Conservation (phyloP, 108 stramenopile genomes). For the Stephanodiscus triporus region DNA sequence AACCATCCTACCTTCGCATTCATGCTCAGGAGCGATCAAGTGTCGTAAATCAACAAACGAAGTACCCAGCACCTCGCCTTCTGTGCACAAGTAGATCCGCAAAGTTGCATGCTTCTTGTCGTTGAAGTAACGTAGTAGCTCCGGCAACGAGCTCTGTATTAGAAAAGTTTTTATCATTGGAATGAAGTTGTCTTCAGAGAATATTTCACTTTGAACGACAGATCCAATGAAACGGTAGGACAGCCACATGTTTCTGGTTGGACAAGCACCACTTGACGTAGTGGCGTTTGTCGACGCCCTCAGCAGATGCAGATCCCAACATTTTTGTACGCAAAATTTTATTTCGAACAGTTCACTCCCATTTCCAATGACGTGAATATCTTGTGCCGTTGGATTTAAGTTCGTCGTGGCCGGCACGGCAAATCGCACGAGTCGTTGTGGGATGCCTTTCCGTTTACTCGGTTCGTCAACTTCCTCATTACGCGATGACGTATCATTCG, state of each 20-base stretch:
- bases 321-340: slow-evolving; percentile 37
- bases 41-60: slow-evolving; percentile 25
- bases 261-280: neutral
- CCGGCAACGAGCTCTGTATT: slow-evolving; percentile 24
- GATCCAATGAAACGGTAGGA: slow-evolving; percentile 42
- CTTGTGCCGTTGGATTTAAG: neutral
- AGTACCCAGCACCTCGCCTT: slow-evolving; percentile 31
- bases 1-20: slow-evolving; percentile 17
- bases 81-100: slow-evolving; percentile 39
- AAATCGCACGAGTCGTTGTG: neutral
- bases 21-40: slow-evolving; percentile 16
- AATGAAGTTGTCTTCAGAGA: slow-evolving; percentile 17
- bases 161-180: slow-evolving; percentile 35
- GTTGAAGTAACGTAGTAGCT: slow-evolving; percentile 26
- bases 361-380: neutral
- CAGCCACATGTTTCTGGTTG: slow-evolving; percentile 27
- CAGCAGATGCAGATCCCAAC: slow-evolving; percentile 10
- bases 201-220: slow-evolving; percentile 38
- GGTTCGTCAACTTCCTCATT: neutral
- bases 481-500: neutral
- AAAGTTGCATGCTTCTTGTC: slow-evolving; percentile 33
- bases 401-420: neutral
- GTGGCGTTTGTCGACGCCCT: neutral
- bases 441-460: neutral
- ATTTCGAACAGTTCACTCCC: slow-evolving; percentile 28